Base-by-base conservation (phyloP, 306 rosid genomes). In the Castanea crenata region DNA sequence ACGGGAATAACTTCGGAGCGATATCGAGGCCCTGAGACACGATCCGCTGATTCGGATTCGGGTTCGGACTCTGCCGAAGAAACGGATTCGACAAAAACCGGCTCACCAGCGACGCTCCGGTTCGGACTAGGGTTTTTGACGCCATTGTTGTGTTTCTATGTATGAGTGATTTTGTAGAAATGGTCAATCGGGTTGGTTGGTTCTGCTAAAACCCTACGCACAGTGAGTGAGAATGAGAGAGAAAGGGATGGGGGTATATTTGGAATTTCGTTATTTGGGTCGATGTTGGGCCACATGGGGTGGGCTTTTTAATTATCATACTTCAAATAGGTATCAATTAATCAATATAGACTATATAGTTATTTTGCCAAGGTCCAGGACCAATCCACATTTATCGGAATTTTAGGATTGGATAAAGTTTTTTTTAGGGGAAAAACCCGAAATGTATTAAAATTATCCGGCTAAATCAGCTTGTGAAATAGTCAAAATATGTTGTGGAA, bases 1-100 rank as follows among this genome's bases (percentile, higher is more conserved):
- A 67, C 3, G 99, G 97, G 80, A 90, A 88, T 34, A 92, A 79
- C 82, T 71, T 85, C 46, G 92, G 93, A 55, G 87, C 57, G 82
- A 83, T 73, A 27, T 80, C 86, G 63, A 77, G 80, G 86, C 79
- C 79, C n/a, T 68, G 83, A 68, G 90, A 82, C 4, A 73, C 57
- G 56, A 78, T 7, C 49, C 68, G 82, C 34, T 54, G 55, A 83
- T 51, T 78, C 73, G 76, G 46, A 63, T 52, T 73, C 49, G 74
- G 59, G 31, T 72, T 73, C 34, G 74, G 59, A 23, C 69, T 76
- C 29, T 76, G 91, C 18, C 56, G 85, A 55, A 80, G 84, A 46
- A 87, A 55, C 12, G 91, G 81, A n/a, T 80, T 87, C 10, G 88
- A 76, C 2, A 88, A 16, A 11, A 84, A 18, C 46, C 91, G 88